Evolutionary conservation across 495 filamentous ascomycete species (phyloP).

Genomic region (Xylaria longipes): DNA sequence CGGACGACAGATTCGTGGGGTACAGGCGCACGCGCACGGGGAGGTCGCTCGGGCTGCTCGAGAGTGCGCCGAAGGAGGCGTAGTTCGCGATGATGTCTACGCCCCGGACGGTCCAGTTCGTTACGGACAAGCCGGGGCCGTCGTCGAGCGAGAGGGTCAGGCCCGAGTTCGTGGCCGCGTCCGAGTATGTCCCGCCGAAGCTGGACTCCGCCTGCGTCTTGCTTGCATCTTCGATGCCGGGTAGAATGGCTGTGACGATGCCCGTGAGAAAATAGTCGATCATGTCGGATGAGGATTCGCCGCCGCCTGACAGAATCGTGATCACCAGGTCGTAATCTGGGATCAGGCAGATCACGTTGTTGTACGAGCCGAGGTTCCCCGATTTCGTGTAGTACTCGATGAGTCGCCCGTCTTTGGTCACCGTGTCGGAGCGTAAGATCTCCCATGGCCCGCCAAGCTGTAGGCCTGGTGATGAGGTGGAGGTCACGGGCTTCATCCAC

Average conservation of each 20-base stretch:
- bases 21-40: slow-evolving; percentile 37
- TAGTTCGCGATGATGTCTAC: slow-evolving; percentile 48
- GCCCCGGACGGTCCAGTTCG: slow-evolving; percentile 48
- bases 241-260: slow-evolving; percentile 46
- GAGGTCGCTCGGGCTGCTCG: slow-evolving; percentile 27
- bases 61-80: slow-evolving; percentile 33
- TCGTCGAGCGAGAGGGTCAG: slow-evolving; percentile 52
- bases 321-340: slow-evolving; percentile 62
- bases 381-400: slow-evolving; percentile 64
- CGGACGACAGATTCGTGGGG: slow-evolving; percentile 36
- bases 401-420: slow-evolving; percentile 46
- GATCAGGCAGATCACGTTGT: slow-evolving; percentile 51
- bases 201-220: slow-evolving; percentile 46
- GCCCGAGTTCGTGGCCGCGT: slow-evolving; percentile 46
- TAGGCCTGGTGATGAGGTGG: slow-evolving; percentile 52
- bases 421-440: slow-evolving; percentile 47
- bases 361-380: slow-evolving; percentile 58
- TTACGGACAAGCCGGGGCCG: slow-evolving; percentile 49
- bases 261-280: slow-evolving; percentile 41
- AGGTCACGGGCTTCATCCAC: slow-evolving; percentile 61
- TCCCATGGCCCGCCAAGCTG: slow-evolving; percentile 65
- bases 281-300: slow-evolving; percentile 29
- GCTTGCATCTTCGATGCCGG: slow-evolving; percentile 54
- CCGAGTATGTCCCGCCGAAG: slow-evolving; percentile 51
- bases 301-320: slow-evolving; percentile 52